Evolutionary conservation across 148 eudicot genomes (phyloP).

Genomic region (Nyssa sinensis): DNA sequence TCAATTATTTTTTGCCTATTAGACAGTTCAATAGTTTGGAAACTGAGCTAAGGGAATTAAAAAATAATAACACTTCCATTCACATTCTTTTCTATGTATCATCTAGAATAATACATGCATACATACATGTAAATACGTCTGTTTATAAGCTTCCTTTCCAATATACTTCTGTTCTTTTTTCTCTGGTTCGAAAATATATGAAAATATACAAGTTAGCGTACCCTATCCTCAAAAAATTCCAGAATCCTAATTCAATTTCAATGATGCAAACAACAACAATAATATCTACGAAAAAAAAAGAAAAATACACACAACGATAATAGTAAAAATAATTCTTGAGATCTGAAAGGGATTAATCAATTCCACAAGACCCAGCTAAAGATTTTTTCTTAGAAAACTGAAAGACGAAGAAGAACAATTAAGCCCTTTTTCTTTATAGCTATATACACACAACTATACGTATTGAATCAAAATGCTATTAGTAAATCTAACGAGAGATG

Average conservation of each 20-base stretch:
- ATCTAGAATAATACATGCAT: background rate
- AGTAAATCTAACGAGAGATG: no score
- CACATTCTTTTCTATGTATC: background rate
- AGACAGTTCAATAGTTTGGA: background rate
- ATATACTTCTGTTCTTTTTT: no score
- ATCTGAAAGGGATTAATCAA: background rate
- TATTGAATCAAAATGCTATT: no score
- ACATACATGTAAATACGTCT: background rate
- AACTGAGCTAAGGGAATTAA: background rate
- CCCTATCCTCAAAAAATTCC: background rate
- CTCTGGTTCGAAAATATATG: background rate
- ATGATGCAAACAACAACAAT: background rate
- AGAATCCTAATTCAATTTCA: background rate
- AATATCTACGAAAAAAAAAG: no score
- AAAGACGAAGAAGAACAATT: background rate
- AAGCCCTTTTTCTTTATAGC: background rate
- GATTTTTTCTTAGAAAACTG: background rate
- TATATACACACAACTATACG: no score
- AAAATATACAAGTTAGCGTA: background rate
- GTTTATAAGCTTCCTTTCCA: no score
- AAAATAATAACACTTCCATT: background rate
- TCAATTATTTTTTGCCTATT: background rate
- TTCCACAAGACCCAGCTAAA: background rate
- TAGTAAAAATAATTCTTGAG: background rate
- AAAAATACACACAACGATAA: no score